Base-by-base conservation (phyloP, 306 rosid genomes). In the Medicago arabica region DNA sequence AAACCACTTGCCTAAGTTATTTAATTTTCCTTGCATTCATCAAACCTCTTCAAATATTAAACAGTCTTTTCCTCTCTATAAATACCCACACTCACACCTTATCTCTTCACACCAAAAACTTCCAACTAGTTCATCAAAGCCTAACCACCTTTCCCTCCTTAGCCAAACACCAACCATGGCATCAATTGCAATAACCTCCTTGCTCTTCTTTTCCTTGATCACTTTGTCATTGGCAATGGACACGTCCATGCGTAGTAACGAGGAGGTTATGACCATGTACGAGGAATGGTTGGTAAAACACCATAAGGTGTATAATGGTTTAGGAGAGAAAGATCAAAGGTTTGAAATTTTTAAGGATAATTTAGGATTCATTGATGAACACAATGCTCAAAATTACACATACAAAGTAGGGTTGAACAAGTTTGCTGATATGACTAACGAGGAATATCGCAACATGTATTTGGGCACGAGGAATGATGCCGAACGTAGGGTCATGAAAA, bases 351-450 rank as follows among this genome's bases (percentile, higher is more conserved):
- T 95, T 69, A 90, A 85, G 78, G 97, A 92, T 11, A 95, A 92
- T 67, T 69, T 91, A 77, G 71, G 58, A 19, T 95, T 89, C 83
- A 76, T 95, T 0, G 89, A 92, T 3, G 88, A 90, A 0, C 99
- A 92, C 25, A 92, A 92, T 67, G 49, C 91, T 9, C 80, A 80
- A 18, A 87, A 85, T 69, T 50, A 85, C 79, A 78, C 92, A 0
- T 95, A 89, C 79, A 86, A 80, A 67, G 79, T 90, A 63, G 99
- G 97, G 40, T 71, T 92, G 86, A 95, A 88, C 72, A 85, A 75
- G 28, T 92, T 95, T 50, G 97, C 97, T 0, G 99, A 92, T 79
- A 72, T 95, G 31, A 95, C 88, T 31, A 92, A 90, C 55, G 85
- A 90, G 8, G 99, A 95, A 77, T 92, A 90, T 70, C 79, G 93